Conservation (phyloP, 768 basidiomycete genomes). For the Ramaria sp. region DNA sequence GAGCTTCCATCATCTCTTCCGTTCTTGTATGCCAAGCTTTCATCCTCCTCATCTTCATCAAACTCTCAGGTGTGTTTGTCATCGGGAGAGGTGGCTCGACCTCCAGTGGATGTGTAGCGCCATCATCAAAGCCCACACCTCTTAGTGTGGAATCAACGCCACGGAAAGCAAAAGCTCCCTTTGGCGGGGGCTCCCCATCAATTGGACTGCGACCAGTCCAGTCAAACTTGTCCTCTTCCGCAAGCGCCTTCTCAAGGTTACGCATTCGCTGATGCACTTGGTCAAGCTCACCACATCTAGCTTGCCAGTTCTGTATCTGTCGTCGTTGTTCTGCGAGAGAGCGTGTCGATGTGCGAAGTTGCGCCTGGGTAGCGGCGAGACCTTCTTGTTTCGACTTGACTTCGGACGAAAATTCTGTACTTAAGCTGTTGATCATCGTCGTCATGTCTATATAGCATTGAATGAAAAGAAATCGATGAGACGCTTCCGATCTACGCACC, state of each 20-base stretch:
- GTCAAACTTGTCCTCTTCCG: slow-evolving; percentile 74
- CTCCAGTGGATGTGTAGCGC: slow-evolving; percentile 45
- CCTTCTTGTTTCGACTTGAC: slow-evolving; percentile 78
- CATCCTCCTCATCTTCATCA: slow-evolving; percentile 66
- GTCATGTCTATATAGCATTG: slow-evolving; percentile 54
- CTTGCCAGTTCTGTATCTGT: slow-evolving; percentile 69
- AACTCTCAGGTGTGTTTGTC: slow-evolving; percentile 41
- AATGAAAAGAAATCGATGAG: slow-evolving; percentile 9
- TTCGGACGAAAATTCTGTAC: slow-evolving; percentile 71
- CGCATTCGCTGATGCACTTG: slow-evolving; percentile 68
- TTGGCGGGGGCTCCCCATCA: slow-evolving; percentile 26
- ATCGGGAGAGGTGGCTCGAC: slow-evolving; percentile 63
- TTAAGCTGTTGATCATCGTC: slow-evolving; percentile 68
- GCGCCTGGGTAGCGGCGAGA: slow-evolving; percentile 78
- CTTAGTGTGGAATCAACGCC: slow-evolving; percentile 57
- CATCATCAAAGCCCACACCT: slow-evolving; percentile 52
- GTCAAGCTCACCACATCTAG: slow-evolving; percentile 66
- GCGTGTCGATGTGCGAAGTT: slow-evolving; percentile 81
- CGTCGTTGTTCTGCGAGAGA: slow-evolving; percentile 86
- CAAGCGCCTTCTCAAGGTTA: slow-evolving; percentile 72
- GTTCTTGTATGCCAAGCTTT: slow-evolving; percentile 76
- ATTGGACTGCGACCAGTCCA: slow-evolving; percentile 70
- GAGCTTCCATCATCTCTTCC: slow-evolving; percentile 59
- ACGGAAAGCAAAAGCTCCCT: slow-evolving; percentile 54
- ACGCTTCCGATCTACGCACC: slow-evolving; percentile 29